A percentile compares a stretch with the other conserved stretches of the same genome.
Evolutionary conservation across 768 basidiomycete genomes (phyloP).

Genomic region (Strobilomyces echinocephalus): DNA sequence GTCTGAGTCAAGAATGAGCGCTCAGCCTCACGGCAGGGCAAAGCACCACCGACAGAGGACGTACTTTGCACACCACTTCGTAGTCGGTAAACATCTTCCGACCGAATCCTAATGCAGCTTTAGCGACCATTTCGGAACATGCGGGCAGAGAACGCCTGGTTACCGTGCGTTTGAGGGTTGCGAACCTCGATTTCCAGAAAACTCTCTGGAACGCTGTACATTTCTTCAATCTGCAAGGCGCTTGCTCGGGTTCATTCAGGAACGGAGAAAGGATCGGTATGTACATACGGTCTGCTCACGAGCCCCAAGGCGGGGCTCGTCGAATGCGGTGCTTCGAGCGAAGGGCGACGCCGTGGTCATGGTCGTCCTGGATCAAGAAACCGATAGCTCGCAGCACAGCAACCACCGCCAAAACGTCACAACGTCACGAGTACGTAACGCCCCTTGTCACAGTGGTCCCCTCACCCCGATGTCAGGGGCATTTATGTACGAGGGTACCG

Average conservation of each 20-base stretch:
- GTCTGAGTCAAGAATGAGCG: conserved; percentile 49
- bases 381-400: conserved; percentile 20
- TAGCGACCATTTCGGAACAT: background rate
- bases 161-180: conserved; percentile 96
- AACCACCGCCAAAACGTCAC: conserved; percentile 14
- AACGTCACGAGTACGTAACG: conserved; percentile 24
- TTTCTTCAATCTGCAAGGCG: conserved; percentile 79
- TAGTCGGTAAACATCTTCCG: conserved; percentile 99
- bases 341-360: conserved; percentile 49
- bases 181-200: conserved; percentile 97
- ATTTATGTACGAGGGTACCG: too few relatives aligned
- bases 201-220: conserved; percentile 96
- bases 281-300: conserved; percentile 55
- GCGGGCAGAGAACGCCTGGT: background rate
- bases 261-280: conserved; percentile 1
- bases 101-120: conserved; percentile 62
- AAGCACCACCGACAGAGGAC: background rate
- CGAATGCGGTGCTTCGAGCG: conserved; percentile 55
- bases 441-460: too few relatives aligned
- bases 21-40: conserved; percentile 4
- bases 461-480: too few relatives aligned
- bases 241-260: conserved; percentile 33
- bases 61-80: conserved; percentile 94
- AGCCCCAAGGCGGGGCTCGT: conserved; percentile 44
- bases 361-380: conserved; percentile 22